Percentiles rank a stretch among this genome's conserved stretches.
Evolutionary conservation across 495 filamentous ascomycete genomes (phyloP).

Genomic region (Penicillium pancosmium): DNA sequence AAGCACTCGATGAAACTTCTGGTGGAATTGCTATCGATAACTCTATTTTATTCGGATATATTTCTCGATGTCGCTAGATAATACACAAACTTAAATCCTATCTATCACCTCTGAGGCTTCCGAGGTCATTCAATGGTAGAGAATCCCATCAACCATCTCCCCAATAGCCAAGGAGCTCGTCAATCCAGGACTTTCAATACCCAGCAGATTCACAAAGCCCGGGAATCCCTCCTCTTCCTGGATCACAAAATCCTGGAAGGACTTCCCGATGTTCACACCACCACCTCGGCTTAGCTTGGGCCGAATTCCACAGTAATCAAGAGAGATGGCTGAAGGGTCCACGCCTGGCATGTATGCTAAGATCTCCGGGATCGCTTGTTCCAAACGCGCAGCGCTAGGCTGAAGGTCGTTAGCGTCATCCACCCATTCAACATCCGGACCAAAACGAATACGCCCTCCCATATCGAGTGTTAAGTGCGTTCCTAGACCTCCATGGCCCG

Average conservation of each 20-base stretch:
- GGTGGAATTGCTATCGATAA: not conserved
- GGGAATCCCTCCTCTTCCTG: constrained; percentile 75
- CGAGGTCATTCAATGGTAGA: constrained; percentile 55
- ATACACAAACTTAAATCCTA: not conserved
- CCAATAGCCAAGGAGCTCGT: constrained; percentile 89
- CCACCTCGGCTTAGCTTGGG: constrained; percentile 74
- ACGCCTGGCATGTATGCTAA: constrained; percentile 75
- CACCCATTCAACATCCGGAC: constrained; percentile 95
- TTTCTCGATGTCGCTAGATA: not conserved
- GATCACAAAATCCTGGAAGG: constrained; percentile 86
- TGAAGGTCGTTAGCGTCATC: constrained; percentile 59
- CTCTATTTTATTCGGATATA: not conserved
- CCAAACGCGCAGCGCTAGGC: constrained; percentile 58
- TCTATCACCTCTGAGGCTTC: not conserved
- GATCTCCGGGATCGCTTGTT: constrained; percentile 73
- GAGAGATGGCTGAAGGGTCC: constrained; percentile 62
- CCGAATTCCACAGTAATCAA: constrained; percentile 89
- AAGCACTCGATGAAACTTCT: not conserved
- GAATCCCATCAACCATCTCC: constrained; percentile 73
- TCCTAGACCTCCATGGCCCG: constrained; percentile 81
- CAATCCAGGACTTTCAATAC: constrained; percentile 93
- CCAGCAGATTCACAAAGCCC: constrained; percentile 90
- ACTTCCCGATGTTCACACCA: constrained; percentile 58
- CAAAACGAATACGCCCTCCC: constrained; percentile 83
- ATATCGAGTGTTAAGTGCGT: constrained; percentile 94